Percentiles rank a stretch among this genome's conserved stretches.
Conservation (phyloP, 1,284 basidiomycete species). For the Leccinum pachyderme region DNA sequence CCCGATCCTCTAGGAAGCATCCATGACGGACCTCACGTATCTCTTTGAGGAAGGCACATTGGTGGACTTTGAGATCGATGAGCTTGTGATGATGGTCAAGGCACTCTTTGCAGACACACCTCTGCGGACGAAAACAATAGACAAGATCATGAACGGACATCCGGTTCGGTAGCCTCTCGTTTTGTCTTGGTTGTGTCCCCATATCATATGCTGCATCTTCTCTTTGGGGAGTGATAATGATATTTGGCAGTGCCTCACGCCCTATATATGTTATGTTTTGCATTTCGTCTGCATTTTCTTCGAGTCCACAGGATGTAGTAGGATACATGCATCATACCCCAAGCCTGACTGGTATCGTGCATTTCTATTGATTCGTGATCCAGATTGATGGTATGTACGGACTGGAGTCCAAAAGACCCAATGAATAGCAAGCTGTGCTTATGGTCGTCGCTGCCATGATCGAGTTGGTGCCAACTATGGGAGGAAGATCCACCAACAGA, state of each 20-base stretch:
- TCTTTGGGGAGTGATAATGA: not conserved
- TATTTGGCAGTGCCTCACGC: not conserved
- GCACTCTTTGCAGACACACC: conserved; percentile 93
- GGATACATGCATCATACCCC: not conserved
- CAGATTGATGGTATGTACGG: not conserved
- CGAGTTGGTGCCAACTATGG: too few species aligned
- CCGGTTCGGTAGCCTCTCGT: conserved; percentile 32
- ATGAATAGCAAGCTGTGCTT: not conserved
- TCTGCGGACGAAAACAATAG: conserved; percentile 76
- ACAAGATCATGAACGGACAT: conserved; percentile 64
- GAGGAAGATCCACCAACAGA: too few species aligned
- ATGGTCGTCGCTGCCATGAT: too few species aligned
- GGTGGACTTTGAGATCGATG: conserved; percentile 86
- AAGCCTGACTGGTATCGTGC: not conserved
- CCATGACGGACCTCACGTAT: conserved; percentile 92
- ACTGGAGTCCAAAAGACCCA: not conserved
- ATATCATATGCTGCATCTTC: not conserved
- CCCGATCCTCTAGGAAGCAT: conserved; percentile 65
- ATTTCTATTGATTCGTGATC: not conserved
- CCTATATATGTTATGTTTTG: not conserved
- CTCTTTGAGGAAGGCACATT: conserved; percentile 90
- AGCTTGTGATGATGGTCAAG: conserved; percentile 78
- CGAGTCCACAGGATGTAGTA: not conserved
- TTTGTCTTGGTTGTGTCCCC: not conserved
- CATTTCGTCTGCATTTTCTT: not conserved